Conservation (phyloP, 2,329 filamentous ascomycete genomes). For the Amauroascus verrucosus region DNA sequence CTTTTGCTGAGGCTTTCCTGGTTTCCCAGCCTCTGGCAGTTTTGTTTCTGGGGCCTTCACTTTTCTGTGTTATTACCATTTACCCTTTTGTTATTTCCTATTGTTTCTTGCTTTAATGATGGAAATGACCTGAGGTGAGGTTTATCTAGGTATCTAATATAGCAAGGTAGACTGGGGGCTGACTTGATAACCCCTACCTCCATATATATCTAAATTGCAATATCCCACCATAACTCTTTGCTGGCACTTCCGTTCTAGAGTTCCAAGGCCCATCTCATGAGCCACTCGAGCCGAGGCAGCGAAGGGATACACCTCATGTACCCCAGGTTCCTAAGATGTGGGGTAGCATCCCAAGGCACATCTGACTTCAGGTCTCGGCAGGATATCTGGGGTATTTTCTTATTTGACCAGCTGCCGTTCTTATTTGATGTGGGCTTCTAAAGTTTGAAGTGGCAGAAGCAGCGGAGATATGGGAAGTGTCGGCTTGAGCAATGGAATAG, state of each 20-base stretch:
- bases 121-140: not conserved
- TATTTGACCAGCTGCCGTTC: no score
- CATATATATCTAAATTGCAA: not conserved
- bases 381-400: no score
- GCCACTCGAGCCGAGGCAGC: no score
- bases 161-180: slow-evolving; percentile 8
- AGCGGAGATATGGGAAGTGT: no score
- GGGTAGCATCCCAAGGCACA: not conserved
- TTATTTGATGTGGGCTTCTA: no score
- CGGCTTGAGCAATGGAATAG: no score
- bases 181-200: not conserved
- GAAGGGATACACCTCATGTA: not conserved
- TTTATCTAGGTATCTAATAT: slow-evolving; percentile 8
- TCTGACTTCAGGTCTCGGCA: no score
- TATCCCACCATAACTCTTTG: not conserved
- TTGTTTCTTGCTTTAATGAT: slow-evolving; percentile 4
- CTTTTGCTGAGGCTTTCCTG: not conserved
- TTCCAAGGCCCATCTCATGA: no score
- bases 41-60: not conserved
- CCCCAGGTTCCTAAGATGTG: not conserved
- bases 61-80: slow-evolving; percentile 3
- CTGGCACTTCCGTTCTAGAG: no score
- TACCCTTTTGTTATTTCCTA: not conserved
- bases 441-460: no score
- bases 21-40: not conserved